Evolutionary conservation across 345 rosid genomes (phyloP), one percentile per base, ranked within the genome.

Genomic region (Turritis glabra): DNA sequence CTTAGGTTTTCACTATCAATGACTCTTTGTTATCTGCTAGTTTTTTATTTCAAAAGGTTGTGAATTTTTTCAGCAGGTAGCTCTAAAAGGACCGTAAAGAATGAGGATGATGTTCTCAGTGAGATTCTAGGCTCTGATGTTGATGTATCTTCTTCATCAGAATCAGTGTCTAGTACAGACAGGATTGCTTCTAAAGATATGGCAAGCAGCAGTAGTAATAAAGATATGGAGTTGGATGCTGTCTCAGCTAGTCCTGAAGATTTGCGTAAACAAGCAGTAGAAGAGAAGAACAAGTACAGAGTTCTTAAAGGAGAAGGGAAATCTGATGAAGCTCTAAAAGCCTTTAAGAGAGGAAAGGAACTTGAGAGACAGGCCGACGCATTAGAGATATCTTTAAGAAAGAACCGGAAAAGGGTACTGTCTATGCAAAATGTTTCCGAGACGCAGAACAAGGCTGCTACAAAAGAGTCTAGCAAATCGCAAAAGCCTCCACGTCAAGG

Each of bases 271-370:
- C 89, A 70, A 65, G 98, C 99, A 18, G 59, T 82, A 35, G 90
- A 92, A 63, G 97, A 90, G 73, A 92, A 88, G 73, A 85, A 76
- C 77, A 88, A 77, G 81, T 85, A 89, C 57, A 95, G 79, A 79
- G 68, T 75, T 69, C 87, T 95, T 26, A 95, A 88, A 85, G 88
- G 86, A 57, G 82, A 88, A 77, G 96, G 96, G 61, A 92, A 92
- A 73, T 80, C 90, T 7, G 94, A 86, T 51, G 97, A 95, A 81
- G 99, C 98, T 64, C 47, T 92, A 33, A 89, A 77, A 79, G 92
- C 98, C 22, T 95, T 85, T 71, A 95, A 90, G 83, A 89, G 96
- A 76, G 98, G 97, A 35, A 95, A 90, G 81, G 96, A 90, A 62
- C 93, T 95, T 32, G 99, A 95, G 83, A 90, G 97, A 75, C 87